Conservation (phyloP, 768 basidiomycete species). For the Boletus rex-veris region DNA sequence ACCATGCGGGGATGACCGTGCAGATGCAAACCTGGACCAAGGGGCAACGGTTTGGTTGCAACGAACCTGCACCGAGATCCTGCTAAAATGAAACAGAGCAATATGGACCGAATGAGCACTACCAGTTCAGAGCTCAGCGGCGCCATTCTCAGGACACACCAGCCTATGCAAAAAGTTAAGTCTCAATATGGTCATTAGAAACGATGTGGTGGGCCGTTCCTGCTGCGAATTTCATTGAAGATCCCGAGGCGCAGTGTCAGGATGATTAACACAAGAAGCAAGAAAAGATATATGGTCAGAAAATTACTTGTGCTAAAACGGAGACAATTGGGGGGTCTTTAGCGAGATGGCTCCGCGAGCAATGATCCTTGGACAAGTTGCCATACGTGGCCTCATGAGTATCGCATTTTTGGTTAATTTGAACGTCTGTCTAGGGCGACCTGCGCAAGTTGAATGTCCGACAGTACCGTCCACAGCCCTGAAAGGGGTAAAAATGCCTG, state of each 20-base stretch:
- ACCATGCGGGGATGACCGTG: constrained; percentile 4
- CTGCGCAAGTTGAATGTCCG: neutral
- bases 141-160: constrained; percentile 2
- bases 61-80: constrained; percentile 5
- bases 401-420: neutral
- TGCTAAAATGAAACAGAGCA: constrained; percentile 19
- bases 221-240: constrained; percentile 8
- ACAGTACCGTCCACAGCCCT: constrained; percentile 3
- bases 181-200: constrained; percentile 4
- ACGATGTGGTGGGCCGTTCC: constrained; percentile 1
- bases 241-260: neutral
- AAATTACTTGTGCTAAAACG: neutral
- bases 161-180: constrained; percentile 12
- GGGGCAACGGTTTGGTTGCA: neutral
- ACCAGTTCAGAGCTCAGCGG: neutral
- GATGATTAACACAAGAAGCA: constrained; percentile 2
- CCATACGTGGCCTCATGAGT: neutral
- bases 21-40: constrained; percentile 4
- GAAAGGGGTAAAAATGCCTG: constrained; percentile 1
- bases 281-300: neutral
- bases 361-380: neutral
- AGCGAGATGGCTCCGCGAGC: constrained; percentile 13
- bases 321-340: neutral
- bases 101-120: constrained; percentile 9
- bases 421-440: neutral